Evolutionary conservation across 805 yeast genomes (phyloP).

Genomic region (Sugiyamaella qingdaonensis): DNA sequence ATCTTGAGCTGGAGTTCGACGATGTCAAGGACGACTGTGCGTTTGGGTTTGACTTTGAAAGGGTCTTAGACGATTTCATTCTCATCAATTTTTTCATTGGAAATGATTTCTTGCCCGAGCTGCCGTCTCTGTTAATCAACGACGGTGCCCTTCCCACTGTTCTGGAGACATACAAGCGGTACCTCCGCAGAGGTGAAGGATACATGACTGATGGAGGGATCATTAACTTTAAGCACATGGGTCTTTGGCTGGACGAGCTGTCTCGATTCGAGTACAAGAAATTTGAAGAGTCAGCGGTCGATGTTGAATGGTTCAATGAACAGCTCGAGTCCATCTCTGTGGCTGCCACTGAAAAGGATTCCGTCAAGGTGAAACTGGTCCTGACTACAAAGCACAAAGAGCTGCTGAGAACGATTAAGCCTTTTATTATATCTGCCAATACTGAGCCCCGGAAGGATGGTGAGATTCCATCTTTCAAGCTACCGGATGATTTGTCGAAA

Average conservation of each 20-base stretch:
- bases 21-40: slow-evolving; percentile 59
- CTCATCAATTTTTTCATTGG: slow-evolving; percentile 92
- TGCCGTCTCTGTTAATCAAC: slow-evolving; percentile 88
- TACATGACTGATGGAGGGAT: slow-evolving; percentile 80
- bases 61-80: slow-evolving; percentile 87
- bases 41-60: slow-evolving; percentile 77
- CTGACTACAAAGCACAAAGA: slow-evolving; percentile 57
- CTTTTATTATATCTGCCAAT: slow-evolving; percentile 39
- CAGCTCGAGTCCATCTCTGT: slow-evolving; percentile 51
- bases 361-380: slow-evolving; percentile 62
- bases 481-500: slow-evolving; percentile 9
- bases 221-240: slow-evolving; percentile 69
- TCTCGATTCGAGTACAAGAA: slow-evolving; percentile 78
- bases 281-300: slow-evolving; percentile 76
- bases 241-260: slow-evolving; percentile 68
- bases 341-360: slow-evolving; percentile 37
- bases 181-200: slow-evolving; percentile 69
- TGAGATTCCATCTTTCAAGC: neutral
- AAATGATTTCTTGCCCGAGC: slow-evolving; percentile 94
- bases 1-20: slow-evolving; percentile 77
- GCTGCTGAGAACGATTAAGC: slow-evolving; percentile 46
- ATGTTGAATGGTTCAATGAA: slow-evolving; percentile 87
- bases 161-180: slow-evolving; percentile 80
- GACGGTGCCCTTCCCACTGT: slow-evolving; percentile 96
- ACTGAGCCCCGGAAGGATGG: slow-evolving; percentile 1